Conservation (phyloP, 345 rosid genomes). For the Pistacia integerrima region DNA sequence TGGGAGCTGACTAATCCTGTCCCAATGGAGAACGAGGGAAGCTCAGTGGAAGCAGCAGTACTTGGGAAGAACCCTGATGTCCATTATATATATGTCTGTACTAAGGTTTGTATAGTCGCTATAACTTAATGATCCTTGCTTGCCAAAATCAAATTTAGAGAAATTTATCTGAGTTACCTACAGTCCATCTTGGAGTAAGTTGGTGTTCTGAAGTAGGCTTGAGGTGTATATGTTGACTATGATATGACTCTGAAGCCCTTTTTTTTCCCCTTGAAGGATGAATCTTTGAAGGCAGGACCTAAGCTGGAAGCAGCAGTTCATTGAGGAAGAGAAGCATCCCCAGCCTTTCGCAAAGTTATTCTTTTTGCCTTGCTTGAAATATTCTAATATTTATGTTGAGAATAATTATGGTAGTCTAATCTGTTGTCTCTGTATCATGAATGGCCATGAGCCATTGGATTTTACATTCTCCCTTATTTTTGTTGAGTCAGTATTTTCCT, state of each 20-base stretch:
- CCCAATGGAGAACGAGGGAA: constrained; percentile 58
- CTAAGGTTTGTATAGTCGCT: constrained; percentile 44
- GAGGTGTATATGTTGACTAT: background rate
- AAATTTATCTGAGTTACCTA: background rate
- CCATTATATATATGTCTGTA: constrained; percentile 72
- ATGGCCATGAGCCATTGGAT: background rate
- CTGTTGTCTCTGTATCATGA: background rate
- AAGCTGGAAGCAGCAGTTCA: constrained; percentile 21
- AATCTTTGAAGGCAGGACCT: constrained; percentile 23
- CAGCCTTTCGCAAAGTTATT: constrained; percentile 10
- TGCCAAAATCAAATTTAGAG: background rate
- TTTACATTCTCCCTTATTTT: background rate
- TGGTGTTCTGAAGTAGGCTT: background rate
- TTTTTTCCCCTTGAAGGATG: constrained; percentile 22
- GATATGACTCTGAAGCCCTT: constrained; percentile 12
- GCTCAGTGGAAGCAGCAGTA: constrained; percentile 55
- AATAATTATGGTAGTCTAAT: constrained; percentile 15
- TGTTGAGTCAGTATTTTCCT: background rate
- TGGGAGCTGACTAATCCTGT: constrained; percentile 66
- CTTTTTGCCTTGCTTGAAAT: constrained; percentile 12
- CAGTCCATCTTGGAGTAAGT: background rate
- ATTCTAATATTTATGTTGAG: background rate
- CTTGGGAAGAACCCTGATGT: constrained; percentile 73
- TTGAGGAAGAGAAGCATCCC: constrained; percentile 10
- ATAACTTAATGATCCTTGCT: background rate